Conservation (phyloP, 371 early-diverging fungal genomes). For the Apophysomyces elegans region DNA sequence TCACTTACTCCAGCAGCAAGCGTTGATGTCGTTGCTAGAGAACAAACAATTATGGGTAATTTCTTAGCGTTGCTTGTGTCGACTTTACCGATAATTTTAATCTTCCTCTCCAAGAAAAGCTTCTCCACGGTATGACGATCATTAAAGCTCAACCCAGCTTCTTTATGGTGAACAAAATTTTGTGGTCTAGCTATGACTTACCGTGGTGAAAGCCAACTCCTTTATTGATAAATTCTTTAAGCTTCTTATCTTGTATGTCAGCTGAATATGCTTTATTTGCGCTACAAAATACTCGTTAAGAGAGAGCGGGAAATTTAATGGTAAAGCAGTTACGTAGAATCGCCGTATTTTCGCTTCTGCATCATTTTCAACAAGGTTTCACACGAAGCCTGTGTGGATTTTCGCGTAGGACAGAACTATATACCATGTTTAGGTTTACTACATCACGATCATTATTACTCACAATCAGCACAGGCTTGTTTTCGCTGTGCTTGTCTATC, state of each 20-base stretch:
- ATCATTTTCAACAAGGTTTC: constrained; percentile 50
- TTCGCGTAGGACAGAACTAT: constrained; percentile 80
- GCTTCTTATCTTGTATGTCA: constrained; percentile 33
- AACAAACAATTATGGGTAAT: too few relatives aligned
- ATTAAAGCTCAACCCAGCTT: constrained; percentile 64
- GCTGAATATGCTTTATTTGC: background rate
- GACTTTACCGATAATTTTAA: constrained; percentile 72
- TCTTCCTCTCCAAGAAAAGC: constrained; percentile 57
- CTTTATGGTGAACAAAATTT: background rate
- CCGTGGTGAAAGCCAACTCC: constrained; percentile 83
- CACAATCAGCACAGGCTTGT: constrained; percentile 72
- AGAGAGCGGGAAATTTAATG: background rate
- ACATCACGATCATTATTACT: constrained; percentile 10
- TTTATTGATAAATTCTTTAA: constrained; percentile 44
- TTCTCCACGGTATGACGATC: constrained; percentile 74
- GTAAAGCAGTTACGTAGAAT: background rate
- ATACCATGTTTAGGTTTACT: background rate
- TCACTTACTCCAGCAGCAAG: constrained; percentile 83
- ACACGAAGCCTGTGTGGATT: constrained; percentile 68
- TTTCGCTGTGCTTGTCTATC: constrained; percentile 56
- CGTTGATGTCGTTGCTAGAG: constrained; percentile 81
- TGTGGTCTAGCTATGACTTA: constrained; percentile 8
- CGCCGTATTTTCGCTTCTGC: constrained; percentile 14
- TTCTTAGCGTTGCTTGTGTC: background rate
- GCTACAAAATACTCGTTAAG: background rate